phyloP scores from a whole-genome alignment of 192 early-diverging fungal genomes.

The Backusella tuberculispora region DNA sequence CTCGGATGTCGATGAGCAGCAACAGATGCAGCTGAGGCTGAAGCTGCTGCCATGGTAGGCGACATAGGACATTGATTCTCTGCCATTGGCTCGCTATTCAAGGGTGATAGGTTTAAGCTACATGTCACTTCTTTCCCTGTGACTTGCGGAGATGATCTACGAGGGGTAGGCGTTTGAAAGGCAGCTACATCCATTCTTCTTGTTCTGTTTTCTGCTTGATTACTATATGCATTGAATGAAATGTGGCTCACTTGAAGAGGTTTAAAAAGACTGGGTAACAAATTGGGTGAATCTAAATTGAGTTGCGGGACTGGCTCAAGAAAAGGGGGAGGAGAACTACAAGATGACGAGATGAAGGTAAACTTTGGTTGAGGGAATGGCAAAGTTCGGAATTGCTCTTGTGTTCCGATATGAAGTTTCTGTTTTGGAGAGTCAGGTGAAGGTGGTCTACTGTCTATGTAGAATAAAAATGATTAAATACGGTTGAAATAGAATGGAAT shows the following conservation, averaged over 20 bases:
- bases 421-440: conserved; percentile 22
- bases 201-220: neutral
- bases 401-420: neutral
- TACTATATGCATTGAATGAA: neutral
- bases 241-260: neutral
- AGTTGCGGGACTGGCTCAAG: conserved; percentile 17
- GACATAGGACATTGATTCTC: neutral
- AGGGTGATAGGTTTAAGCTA: neutral
- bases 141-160: neutral
- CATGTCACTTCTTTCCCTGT: neutral
- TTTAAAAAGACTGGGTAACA: conserved; percentile 10
- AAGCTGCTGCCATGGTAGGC: conserved; percentile 34
- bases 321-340: conserved; percentile 3
- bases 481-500: neutral
- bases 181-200: neutral
- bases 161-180: neutral
- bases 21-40: conserved; percentile 27
- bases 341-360: conserved; percentile 20
- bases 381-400: conserved; percentile 7
- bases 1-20: conserved; percentile 13
- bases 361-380: conserved; percentile 11
- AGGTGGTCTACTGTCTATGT: conserved; percentile 19
- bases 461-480: neutral
- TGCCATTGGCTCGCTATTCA: neutral
- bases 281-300: conserved; percentile 20